Evolutionary conservation across 129 eudicot genomes (phyloP).

Genomic region (Chrysanthemum lavandulifolium): DNA sequence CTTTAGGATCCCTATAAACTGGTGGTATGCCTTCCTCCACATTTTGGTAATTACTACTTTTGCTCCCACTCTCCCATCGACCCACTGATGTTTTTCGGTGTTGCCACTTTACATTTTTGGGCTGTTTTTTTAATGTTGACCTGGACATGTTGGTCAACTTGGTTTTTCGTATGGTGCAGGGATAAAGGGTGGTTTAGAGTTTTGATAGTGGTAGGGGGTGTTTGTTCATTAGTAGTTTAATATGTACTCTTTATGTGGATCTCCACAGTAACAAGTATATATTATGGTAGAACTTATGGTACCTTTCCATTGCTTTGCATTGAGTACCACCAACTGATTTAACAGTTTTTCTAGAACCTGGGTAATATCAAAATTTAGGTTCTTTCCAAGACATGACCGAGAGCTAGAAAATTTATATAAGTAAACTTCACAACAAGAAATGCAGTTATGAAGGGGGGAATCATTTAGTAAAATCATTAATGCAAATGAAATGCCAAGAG

Average conservation of each 20-base stretch:
- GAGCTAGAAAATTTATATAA: no score
- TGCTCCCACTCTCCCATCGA: slow-evolving; percentile 13
- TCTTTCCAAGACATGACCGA: no score
- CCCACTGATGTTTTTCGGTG: neutral
- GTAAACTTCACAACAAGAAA: no score
- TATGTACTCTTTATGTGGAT: slow-evolving; percentile 15
- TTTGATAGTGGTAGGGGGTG: slow-evolving; percentile 9
- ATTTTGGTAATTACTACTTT: slow-evolving; percentile 28
- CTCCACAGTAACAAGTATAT: slow-evolving; percentile 1
- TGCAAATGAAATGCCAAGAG: neutral
- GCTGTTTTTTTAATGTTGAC: slow-evolving; percentile 4
- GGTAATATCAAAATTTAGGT: no score
- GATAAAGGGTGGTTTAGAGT: slow-evolving; percentile 15
- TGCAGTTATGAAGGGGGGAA: no score
- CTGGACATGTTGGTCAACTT: slow-evolving; percentile 14
- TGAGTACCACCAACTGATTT: neutral
- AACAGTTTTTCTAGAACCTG: neutral
- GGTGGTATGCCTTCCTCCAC: slow-evolving; percentile 15
- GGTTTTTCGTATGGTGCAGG: slow-evolving; percentile 16
- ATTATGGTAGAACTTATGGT: neutral
- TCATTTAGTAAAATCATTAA: neutral
- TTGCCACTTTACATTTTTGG: slow-evolving; percentile 12
- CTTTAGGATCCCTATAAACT: slow-evolving; percentile 31
- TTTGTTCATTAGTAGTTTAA: slow-evolving; percentile 8
- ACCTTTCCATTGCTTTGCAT: slow-evolving; percentile 11